Base-by-base conservation (phyloP, 1,284 basidiomycete species). In the Cystobasidium sp. region DNA sequence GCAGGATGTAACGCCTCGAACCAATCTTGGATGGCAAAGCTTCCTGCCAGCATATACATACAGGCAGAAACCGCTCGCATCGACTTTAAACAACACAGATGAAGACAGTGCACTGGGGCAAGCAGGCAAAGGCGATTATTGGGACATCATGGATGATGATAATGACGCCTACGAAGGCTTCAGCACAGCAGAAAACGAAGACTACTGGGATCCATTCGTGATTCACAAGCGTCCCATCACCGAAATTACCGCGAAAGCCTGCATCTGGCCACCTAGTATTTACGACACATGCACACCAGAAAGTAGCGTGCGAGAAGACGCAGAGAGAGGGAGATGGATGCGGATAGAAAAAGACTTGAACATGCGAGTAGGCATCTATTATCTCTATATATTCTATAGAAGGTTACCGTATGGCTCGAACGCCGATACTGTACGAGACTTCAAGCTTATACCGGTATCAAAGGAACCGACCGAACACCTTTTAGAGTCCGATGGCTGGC, bases 281-380 rank as follows among this genome's bases (percentile, higher is more conserved):
- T 80, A 77, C 72, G 78, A 80, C 59, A n/a, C 77, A 20, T 80
- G 79, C 65, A 63, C 63, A 22, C 79, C 78, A 10, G 64, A 74
- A 0, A 67, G 66, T 14, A 70, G 70, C 4, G 59, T 75, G 8
- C 52, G 62, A 4, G 79, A 80, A 56, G 77, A 79, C 18, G 76
- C 77, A 16, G 61, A 68, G 4, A 51, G 76, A 9, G 79, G 79
- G 6, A 68, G 75, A 55, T 80, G 79, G 79, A 66, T 74, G 22
- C 65, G 78, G 5, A 70, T 80, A 44, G 77, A 80, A 46, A 66
- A 71, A 44, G 79, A 80, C 47, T 41, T 80, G 7, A 77, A 76
- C 44, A 75, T 75, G 49, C 71, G 67, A 20, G 65, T 76, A 16
- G 78, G 78, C 0, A 63, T 78, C 16, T 72, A 73, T 55, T 73